These are phyloP conservation scores for Zygosaccharomyces bailii DNA, from an alignment of 805 yeast genomes.

Conservation along the genomic window DNA sequence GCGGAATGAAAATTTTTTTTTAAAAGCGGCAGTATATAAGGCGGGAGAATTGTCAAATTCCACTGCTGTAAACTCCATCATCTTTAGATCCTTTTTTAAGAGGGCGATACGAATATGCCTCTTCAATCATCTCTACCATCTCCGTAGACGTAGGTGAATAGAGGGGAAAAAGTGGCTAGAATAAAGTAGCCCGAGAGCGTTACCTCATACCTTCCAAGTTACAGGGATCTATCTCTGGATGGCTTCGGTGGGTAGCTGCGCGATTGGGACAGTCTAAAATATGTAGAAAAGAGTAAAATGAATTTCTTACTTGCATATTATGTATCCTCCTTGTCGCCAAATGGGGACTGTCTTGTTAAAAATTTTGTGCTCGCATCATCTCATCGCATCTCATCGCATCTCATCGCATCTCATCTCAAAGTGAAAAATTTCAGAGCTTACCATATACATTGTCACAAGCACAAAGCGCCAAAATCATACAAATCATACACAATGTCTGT, in stretches of 20 bases:
- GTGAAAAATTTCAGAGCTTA: not conserved
- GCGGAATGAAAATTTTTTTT: constrained; percentile 3
- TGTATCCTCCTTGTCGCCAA: not conserved
- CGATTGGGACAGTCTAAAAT: constrained; percentile 24
- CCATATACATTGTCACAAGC: not conserved
- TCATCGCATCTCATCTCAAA: constrained; percentile 11
- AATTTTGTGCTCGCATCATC: constrained; percentile 18
- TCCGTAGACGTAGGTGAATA: constrained; percentile 33
- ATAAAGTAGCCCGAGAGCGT: constrained; percentile 31
- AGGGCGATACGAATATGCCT: constrained; percentile 37
- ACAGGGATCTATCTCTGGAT: constrained; percentile 15
- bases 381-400: constrained; percentile 19
- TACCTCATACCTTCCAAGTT: constrained; percentile 37
- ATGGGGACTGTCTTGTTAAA: constrained; percentile 2
- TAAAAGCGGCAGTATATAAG: constrained; percentile 1
- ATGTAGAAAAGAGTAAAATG: not conserved
- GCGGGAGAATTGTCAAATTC: not conserved
- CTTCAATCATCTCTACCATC: constrained; percentile 40
- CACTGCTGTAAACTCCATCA: not conserved
- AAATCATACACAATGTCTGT: constrained; percentile 22
- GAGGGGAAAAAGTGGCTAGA: constrained; percentile 42
- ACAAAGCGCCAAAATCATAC: too few relatives aligned
- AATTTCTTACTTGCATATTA: not conserved
- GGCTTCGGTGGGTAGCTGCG: constrained; percentile 38
- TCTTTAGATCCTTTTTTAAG: constrained; percentile 2